Conservation (phyloP, 2,329 filamentous ascomycete species). For the Proliferodiscus dingleyae region DNA sequence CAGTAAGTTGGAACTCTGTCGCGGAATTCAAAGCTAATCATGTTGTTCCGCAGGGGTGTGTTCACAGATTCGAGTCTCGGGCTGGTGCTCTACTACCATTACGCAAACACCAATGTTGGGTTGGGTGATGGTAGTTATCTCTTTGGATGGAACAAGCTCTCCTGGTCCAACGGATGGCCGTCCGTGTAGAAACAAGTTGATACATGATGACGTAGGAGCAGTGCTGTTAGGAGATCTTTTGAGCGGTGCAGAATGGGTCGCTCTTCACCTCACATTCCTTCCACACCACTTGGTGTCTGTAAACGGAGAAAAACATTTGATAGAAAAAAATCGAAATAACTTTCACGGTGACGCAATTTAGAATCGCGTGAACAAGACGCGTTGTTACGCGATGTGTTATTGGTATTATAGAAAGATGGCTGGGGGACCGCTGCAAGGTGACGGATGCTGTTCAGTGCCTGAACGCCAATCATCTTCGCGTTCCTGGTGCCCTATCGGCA, state of each 20-base stretch:
- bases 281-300: neutral
- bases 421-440: slow-evolving; percentile 6
- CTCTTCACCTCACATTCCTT: slow-evolving; percentile 1
- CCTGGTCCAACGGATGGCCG: slow-evolving; percentile 42
- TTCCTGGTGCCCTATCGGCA: slow-evolving; percentile 1
- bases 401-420: slow-evolving; percentile 6
- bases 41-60: slow-evolving; percentile 43
- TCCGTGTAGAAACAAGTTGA: slow-evolving; percentile 27
- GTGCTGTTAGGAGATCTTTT: neutral
- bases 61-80: slow-evolving; percentile 45
- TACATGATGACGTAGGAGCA: neutral
- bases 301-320: neutral
- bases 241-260: neutral
- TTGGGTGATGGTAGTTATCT: slow-evolving; percentile 42
- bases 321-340: neutral
- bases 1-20: too few species aligned
- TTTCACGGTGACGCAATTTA: neutral
- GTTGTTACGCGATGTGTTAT: neutral
- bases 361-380: slow-evolving; percentile 1
- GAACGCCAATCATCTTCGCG: slow-evolving; percentile 2
- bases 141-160: slow-evolving; percentile 43
- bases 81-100: slow-evolving; percentile 59
- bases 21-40: too few species aligned
- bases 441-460: slow-evolving; percentile 1
- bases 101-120: slow-evolving; percentile 50